A percentile compares a stretch with the other conserved stretches of the same genome.
phyloP scores from a whole-genome alignment of 495 filamentous ascomycete genomes.

The Xylaria longipes region DNA sequence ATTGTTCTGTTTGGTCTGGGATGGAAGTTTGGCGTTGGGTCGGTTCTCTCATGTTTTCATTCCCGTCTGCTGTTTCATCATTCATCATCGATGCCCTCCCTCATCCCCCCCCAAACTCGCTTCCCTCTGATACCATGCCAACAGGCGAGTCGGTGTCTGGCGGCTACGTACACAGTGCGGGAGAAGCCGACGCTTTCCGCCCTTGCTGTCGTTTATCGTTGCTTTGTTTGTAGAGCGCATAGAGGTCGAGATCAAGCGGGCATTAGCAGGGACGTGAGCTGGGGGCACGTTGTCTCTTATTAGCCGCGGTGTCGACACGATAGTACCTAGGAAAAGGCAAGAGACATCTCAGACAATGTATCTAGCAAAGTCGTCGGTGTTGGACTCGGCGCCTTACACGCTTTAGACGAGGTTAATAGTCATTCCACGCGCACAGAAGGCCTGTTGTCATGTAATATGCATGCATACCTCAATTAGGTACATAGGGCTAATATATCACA shows the following conservation, averaged over 20 bases:
- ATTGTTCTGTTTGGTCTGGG: slow-evolving; percentile 28
- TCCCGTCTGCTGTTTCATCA: slow-evolving; percentile 2
- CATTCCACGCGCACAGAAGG: neutral
- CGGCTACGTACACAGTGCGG: neutral
- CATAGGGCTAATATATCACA: neutral
- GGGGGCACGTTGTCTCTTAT: neutral
- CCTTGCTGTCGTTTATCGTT: slow-evolving; percentile 11
- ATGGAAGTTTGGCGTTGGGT: slow-evolving; percentile 36
- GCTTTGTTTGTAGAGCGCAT: slow-evolving; percentile 7
- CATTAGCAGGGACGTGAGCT: neutral
- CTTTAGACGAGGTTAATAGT: slow-evolving; percentile 6
- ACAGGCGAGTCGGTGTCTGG: slow-evolving; percentile 1
- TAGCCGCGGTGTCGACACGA: slow-evolving; percentile 1
- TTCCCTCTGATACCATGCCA: slow-evolving; percentile 12
- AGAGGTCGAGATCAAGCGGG: slow-evolving; percentile 7
- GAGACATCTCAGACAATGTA: slow-evolving; percentile 9
- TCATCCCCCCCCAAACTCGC: neutral
- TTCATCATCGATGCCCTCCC: neutral
- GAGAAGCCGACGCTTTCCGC: slow-evolving; percentile 1
- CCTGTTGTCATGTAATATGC: neutral
- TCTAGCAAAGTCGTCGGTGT: neutral
- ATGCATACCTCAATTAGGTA: neutral
- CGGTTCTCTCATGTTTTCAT: slow-evolving; percentile 20
- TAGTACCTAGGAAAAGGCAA: neutral
- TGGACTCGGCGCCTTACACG: neutral